Percentiles rank a stretch among this genome's conserved stretches.
These are phyloP conservation scores for Penicillium sclerotigenum DNA, from an alignment of 2,329 filamentous ascomycete species.

Conservation along the genomic window DNA sequence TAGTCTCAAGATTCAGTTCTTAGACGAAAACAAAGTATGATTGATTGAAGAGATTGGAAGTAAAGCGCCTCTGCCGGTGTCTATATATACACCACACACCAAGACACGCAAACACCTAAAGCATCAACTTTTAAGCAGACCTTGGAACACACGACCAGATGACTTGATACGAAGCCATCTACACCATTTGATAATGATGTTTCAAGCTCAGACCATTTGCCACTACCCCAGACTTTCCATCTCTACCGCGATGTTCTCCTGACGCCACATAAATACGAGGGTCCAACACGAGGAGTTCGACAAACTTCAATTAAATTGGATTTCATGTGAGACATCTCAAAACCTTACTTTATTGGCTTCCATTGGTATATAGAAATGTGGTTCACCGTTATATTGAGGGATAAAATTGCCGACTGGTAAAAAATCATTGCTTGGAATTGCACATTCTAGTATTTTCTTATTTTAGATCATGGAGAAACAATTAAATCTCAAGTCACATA, in stretches of 20 bases:
- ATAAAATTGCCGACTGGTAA: not conserved
- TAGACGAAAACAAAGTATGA: not conserved
- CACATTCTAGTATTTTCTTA: not conserved
- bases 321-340: constrained; percentile 10
- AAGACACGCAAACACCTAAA: not conserved
- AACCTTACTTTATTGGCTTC: not conserved
- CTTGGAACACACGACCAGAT: not conserved
- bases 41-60: not conserved
- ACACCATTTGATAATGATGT: not conserved
- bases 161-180: constrained; percentile 2
- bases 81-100: not conserved
- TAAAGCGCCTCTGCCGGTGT: not conserved
- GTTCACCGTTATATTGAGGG: not conserved
- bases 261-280: constrained; percentile 12
- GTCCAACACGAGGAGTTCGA: not conserved
- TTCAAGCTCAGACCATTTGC: not conserved
- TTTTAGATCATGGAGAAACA: not conserved
- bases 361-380: not conserved
- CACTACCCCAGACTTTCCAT: not conserved
- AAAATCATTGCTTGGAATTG: not conserved
- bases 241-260: not conserved
- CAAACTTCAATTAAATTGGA: constrained; percentile 2
- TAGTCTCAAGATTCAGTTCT: not conserved
- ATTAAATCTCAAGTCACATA: not conserved
- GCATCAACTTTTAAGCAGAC: not conserved